Conservation (phyloP, 257 asterid genomes). For the Primulina huaijiensis region DNA sequence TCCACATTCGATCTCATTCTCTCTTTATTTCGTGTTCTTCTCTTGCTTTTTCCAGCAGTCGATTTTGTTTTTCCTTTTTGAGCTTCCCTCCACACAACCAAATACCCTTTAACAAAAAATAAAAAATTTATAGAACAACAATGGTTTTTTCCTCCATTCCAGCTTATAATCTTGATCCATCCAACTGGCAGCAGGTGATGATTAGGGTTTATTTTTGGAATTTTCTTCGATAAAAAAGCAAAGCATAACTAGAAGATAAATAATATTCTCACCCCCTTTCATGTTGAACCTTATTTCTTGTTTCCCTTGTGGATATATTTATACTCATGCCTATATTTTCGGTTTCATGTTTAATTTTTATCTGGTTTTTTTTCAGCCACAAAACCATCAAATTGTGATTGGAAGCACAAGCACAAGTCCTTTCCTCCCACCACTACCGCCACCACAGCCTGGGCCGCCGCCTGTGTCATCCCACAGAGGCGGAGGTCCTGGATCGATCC, state of each 20-base stretch:
- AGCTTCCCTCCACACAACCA: background rate
- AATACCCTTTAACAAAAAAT: too few species aligned
- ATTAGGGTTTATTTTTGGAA: background rate
- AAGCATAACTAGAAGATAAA: too few species aligned
- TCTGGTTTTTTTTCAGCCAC: background rate
- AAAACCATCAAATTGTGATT: background rate
- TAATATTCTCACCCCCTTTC: too few species aligned
- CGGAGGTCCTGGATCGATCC: constrained; percentile 31
- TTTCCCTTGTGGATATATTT: too few species aligned
- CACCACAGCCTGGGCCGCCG: background rate
- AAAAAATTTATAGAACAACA: too few species aligned
- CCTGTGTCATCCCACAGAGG: background rate
- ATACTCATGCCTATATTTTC: background rate
- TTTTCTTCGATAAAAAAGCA: too few species aligned
- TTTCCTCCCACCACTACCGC: background rate
- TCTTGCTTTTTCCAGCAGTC: too few species aligned
- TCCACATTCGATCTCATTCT: too few species aligned
- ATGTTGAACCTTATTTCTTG: too few species aligned
- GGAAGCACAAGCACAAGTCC: background rate
- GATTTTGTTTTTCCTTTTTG: too few species aligned
- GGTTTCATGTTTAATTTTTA: background rate
- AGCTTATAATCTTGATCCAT: background rate
- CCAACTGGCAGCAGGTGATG: background rate
- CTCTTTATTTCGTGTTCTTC: too few species aligned
- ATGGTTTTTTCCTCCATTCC: background rate